These are phyloP conservation scores for Aspergillus aculeatus DNA, from an alignment of 2,329 filamentous ascomycete genomes.

Conservation along the genomic window DNA sequence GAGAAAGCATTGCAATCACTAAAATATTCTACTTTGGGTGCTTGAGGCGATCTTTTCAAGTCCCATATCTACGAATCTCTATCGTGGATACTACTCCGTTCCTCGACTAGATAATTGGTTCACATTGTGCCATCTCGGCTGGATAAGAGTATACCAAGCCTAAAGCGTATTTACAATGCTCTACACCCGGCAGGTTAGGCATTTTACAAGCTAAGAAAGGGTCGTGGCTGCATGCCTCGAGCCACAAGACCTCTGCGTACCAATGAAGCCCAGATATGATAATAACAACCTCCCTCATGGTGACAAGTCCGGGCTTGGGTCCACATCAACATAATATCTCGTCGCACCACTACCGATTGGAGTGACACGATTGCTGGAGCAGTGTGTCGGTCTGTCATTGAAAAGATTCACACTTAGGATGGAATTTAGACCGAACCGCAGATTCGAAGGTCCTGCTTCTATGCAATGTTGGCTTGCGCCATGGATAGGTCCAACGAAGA, in stretches of 20 bases:
- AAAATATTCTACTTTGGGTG: no score
- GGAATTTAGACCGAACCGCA: constrained; percentile 9
- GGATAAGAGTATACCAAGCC: not conserved
- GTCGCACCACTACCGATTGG: constrained; percentile 3
- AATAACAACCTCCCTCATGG: not conserved
- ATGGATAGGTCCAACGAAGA: constrained; percentile 30
- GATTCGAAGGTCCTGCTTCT: not conserved
- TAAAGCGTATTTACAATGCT: not conserved
- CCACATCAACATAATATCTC: constrained; percentile 28
- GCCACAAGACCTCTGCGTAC: not conserved
- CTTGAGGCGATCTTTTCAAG: no score
- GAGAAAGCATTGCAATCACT: no score
- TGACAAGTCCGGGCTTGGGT: constrained; percentile 24
- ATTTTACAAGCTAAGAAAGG: not conserved
- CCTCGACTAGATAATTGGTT: not conserved
- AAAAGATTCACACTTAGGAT: constrained; percentile 12
- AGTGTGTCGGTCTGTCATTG: not conserved
- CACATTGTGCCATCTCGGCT: not conserved
- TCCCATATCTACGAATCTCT: not conserved
- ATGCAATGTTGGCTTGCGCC: not conserved
- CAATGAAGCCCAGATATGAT: not conserved
- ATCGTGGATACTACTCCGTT: no score
- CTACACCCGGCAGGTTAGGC: not conserved
- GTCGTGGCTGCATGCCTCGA: not conserved
- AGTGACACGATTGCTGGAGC: not conserved